These are phyloP conservation scores for Camellia granthamiana DNA, from an alignment of 148 eudicot genomes.

Conservation along the genomic window DNA sequence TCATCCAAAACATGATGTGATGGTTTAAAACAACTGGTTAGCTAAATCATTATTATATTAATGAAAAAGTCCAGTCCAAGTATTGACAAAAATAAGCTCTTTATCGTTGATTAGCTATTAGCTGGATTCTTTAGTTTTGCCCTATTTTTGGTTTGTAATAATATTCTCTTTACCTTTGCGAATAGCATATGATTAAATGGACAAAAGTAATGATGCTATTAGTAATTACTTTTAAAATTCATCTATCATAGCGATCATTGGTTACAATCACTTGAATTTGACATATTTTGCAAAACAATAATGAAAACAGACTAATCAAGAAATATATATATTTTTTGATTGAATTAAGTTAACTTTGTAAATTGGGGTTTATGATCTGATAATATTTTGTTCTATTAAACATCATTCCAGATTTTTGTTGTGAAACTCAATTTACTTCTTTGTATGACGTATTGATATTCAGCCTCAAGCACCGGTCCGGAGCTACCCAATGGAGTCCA, in stretches of 20 bases:
- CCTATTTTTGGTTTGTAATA: neutral
- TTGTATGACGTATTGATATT: neutral
- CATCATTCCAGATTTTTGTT: neutral
- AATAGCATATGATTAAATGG: too few relatives aligned
- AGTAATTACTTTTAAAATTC: neutral
- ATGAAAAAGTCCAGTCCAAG: neutral
- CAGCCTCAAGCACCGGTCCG: conserved; percentile 21
- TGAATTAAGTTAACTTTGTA: neutral
- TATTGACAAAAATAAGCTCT: too few relatives aligned
- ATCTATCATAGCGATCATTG: neutral
- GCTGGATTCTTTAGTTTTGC: too few relatives aligned
- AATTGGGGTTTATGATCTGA: neutral
- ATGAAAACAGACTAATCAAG: neutral
- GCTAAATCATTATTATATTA: neutral
- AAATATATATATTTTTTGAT: too few relatives aligned
- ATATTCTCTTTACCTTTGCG: too few relatives aligned
- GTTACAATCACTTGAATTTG: neutral
- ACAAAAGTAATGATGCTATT: too few relatives aligned
- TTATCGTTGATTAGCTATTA: too few relatives aligned
- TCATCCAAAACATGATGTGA: neutral
- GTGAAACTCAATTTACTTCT: neutral
- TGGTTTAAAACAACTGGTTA: neutral
- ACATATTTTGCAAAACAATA: neutral
- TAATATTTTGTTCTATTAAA: neutral
- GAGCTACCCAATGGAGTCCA: conserved; percentile 22